A percentile compares a stretch with the other conserved stretches of the same genome.
These are phyloP conservation scores for Veloboletus limbatus DNA, from an alignment of 1,284 basidiomycete genomes.

Conservation along the genomic window DNA sequence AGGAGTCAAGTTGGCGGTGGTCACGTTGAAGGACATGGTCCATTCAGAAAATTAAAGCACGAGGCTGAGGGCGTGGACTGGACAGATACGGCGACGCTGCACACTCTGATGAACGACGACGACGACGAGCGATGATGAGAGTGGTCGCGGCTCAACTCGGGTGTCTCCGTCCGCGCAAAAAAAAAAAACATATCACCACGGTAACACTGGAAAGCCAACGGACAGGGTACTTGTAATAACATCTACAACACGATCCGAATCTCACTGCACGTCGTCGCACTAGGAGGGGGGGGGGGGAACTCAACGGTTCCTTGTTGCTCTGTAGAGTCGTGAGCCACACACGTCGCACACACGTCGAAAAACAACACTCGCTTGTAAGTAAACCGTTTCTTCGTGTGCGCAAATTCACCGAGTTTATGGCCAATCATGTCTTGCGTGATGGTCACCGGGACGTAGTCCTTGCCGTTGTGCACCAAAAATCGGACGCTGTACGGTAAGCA, in stretches of 20 bases:
- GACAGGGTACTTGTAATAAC: too few species aligned
- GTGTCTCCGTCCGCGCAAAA: slow-evolving; percentile 29
- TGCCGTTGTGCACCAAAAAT: slow-evolving; percentile 94
- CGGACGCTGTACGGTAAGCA: slow-evolving; percentile 54
- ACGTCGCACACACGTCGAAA: neutral
- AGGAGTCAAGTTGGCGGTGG: slow-evolving; percentile 50
- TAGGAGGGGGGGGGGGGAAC: too few species aligned
- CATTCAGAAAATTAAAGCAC: slow-evolving; percentile 19
- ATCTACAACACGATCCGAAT: too few species aligned
- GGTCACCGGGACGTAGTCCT: slow-evolving; percentile 81
- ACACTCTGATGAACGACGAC: slow-evolving; percentile 5
- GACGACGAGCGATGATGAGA: slow-evolving; percentile 2
- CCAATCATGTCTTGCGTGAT: slow-evolving; percentile 98
- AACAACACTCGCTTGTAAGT: slow-evolving; percentile 61
- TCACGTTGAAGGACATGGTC: slow-evolving; percentile 48
- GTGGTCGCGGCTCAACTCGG: slow-evolving; percentile 23
- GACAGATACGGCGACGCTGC: too few species aligned
- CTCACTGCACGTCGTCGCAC: too few species aligned
- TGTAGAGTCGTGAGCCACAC: slow-evolving; percentile 2
- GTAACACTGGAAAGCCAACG: too few species aligned
- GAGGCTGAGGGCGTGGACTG: slow-evolving; percentile 14
- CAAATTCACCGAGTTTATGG: slow-evolving; percentile 96
- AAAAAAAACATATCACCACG: slow-evolving; percentile 29
- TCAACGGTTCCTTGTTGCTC: slow-evolving; percentile 32
- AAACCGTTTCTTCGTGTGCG: slow-evolving; percentile 81